Conservation (phyloP, 179 eudicot genomes). For the Heliamphora pulchella region DNA sequence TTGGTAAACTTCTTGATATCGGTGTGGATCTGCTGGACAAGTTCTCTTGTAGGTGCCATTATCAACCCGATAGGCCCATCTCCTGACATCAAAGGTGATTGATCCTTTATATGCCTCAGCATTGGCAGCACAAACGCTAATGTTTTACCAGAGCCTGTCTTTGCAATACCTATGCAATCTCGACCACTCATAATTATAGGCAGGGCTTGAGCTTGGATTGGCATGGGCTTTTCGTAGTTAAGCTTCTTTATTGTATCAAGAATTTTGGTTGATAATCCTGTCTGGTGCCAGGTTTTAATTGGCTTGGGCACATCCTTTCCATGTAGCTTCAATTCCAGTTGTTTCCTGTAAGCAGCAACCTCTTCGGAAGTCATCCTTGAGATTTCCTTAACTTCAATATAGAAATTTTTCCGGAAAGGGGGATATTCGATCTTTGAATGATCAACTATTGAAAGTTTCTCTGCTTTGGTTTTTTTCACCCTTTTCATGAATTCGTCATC, state of each 20-base stretch:
- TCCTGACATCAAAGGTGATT: conserved; percentile 78
- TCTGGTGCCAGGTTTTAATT: conserved; percentile 80
- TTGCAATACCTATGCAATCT: conserved; percentile 90
- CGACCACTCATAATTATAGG: conserved; percentile 96
- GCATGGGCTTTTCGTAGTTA: conserved; percentile 81
- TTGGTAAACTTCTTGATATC: conserved; percentile 83
- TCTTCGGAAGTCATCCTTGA: conserved; percentile 66
- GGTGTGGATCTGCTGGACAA: conserved; percentile 83
- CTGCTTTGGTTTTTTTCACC: conserved; percentile 90
- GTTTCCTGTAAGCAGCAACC: conserved; percentile 56
- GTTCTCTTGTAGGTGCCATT: conserved; percentile 94
- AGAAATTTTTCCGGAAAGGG: conserved; percentile 76
- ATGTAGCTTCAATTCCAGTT: conserved; percentile 73
- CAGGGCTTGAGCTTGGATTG: conserved; percentile 86
- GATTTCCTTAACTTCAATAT: conserved; percentile 80
- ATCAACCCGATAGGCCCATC: conserved; percentile 90
- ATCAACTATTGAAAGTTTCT: conserved; percentile 71
- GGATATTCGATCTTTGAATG: conserved; percentile 85
- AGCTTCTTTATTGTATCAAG: conserved; percentile 71
- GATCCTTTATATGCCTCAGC: conserved; percentile 91
- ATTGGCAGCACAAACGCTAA: conserved; percentile 88
- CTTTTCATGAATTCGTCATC: conserved; percentile 89
- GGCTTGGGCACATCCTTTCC: conserved; percentile 93
- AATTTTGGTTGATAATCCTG: conserved; percentile 67
- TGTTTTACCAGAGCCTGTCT: conserved; percentile 94